Base-by-base conservation (phyloP, 2,329 filamentous ascomycete genomes). In the Macrophomina phaseolina region DNA sequence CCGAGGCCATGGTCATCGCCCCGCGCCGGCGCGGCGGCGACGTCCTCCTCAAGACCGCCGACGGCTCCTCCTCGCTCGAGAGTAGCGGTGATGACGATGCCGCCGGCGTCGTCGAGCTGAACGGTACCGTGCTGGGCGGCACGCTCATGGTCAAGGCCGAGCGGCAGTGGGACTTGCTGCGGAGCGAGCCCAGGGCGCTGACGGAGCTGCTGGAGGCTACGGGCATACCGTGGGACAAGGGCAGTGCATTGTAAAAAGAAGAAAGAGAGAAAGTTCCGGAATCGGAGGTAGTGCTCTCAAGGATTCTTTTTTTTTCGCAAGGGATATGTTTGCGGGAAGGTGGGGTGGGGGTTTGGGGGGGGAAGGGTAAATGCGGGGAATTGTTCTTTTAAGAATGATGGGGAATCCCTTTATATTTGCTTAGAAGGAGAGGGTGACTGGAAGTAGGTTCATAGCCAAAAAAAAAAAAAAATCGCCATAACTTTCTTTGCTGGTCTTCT, bases 91-190 rank as follows among this genome's bases (percentile, higher is more conserved):
- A 23, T 23, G 23, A 23, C 23, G 23, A 23, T 23, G 23, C 11
- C 56, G 56, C 11, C 28, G 77, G 75, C 5, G 16, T 80, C 48
- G 79, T 87, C 16, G 82, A 82, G 8, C 71, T 87, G 42, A 88
- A 88, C 68, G 86, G 86, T 3, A 88, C 86, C 0, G 79, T 86
- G 18, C 77, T 88, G 3, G 86, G 81, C 1, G 86, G 85, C 0
- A 87, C 85, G 4, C 74, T 87, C 68, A 86, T 88, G 85, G 86
- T 88, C 23, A 88, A 87, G 73, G 76, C 80, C 6, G 77, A 85
- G 70, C 78, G 78, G 8, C 84, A 87, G 71, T 88, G 84, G 84
- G 78, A 86, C 68, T 69, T 77, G 42, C 71, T 88, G 45, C 76
- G 78, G 38, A 68, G 72, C 5, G 76, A 81, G 36, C 78, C 78